Conservation (phyloP, 139 green algal species). For the Chlamydomonas schloesseri region DNA sequence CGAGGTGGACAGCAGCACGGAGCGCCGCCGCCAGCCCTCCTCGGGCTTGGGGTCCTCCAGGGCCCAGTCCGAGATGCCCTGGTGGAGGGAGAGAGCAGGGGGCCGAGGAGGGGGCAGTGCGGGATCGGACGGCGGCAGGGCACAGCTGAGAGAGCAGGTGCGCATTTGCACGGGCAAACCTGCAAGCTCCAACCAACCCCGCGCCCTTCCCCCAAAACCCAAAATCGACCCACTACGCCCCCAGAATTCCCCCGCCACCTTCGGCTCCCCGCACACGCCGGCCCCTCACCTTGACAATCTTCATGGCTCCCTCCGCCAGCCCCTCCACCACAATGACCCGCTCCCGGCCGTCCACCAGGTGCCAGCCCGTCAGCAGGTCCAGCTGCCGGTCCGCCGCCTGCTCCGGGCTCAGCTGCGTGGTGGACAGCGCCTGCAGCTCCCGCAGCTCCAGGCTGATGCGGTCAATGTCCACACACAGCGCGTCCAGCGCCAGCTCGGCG, state of each 20-base stretch:
- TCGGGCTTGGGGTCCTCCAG: slow-evolving; percentile 45
- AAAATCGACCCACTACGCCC: too few species aligned
- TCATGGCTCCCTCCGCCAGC: slow-evolving; percentile 52
- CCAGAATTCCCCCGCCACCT: too few species aligned
- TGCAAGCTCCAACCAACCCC: too few species aligned
- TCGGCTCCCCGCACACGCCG: background rate
- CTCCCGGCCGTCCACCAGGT: slow-evolving; percentile 72
- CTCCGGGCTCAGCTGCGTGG: slow-evolving; percentile 53
- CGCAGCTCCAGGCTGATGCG: slow-evolving; percentile 55
- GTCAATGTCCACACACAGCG: slow-evolving; percentile 50
- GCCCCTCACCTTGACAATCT: slow-evolving; percentile 30
- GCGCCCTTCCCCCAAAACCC: too few species aligned
- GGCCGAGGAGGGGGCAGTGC: background rate
- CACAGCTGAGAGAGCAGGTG: background rate
- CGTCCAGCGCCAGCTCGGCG: slow-evolving; percentile 44
- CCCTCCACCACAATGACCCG: slow-evolving; percentile 73
- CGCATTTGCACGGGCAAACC: too few species aligned
- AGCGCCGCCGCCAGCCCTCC: slow-evolving; percentile 39
- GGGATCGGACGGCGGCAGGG: background rate
- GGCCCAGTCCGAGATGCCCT: slow-evolving; percentile 46
- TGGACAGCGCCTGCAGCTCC: slow-evolving; percentile 66
- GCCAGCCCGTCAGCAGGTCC: slow-evolving; percentile 72
- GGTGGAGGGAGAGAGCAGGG: background rate
- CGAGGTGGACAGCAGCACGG: slow-evolving; percentile 48
- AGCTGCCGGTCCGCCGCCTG: slow-evolving; percentile 48